Evolutionary conservation across 2,329 filamentous ascomycete genomes (phyloP).

Genomic region (Diplocarpon mali): DNA sequence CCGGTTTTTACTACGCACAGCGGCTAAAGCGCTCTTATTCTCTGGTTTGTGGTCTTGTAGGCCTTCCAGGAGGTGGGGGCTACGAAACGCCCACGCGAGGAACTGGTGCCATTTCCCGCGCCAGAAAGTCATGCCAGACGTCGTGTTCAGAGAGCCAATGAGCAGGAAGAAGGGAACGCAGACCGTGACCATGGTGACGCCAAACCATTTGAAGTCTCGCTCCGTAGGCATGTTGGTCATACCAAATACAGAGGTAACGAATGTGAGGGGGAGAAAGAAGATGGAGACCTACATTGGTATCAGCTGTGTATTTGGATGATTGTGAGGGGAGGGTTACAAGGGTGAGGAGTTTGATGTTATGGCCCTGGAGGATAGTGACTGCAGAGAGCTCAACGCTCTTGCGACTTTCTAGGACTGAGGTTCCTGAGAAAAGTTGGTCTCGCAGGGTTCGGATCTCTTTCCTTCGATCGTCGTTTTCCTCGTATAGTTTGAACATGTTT

Average conservation of each 20-base stretch:
- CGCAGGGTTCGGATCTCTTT: slow-evolving; percentile 45
- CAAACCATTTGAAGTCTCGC: slow-evolving; percentile 35
- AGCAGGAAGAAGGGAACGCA: slow-evolving; percentile 40
- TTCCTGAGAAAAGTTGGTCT: slow-evolving; percentile 52
- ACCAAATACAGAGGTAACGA: slow-evolving; percentile 49
- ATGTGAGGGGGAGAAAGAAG: slow-evolving; percentile 50
- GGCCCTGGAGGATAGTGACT: slow-evolving; percentile 44
- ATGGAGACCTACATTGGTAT: slow-evolving; percentile 27
- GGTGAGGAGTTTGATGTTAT: slow-evolving; percentile 50
- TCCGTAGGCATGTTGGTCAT: slow-evolving; percentile 36
- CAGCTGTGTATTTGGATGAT: background rate
- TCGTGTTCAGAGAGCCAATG: slow-evolving; percentile 35
- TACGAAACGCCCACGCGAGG: slow-evolving; percentile 5
- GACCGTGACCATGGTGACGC: slow-evolving; percentile 27
- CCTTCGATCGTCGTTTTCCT: slow-evolving; percentile 39
- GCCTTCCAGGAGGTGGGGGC: background rate
- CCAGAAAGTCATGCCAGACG: slow-evolving; percentile 23
- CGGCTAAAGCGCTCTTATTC: background rate
- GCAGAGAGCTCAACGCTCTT: slow-evolving; percentile 45
- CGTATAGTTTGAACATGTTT: slow-evolving; percentile 24
- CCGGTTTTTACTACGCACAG: slow-evolving; percentile 1
- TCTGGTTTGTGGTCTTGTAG: background rate
- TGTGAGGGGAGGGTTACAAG: slow-evolving; percentile 35
- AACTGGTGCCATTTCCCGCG: slow-evolving; percentile 14
- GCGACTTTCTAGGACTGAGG: slow-evolving; percentile 48